Base-by-base conservation (phyloP, 1,139 yeast species). In the Sugiyamaella pinicola region DNA sequence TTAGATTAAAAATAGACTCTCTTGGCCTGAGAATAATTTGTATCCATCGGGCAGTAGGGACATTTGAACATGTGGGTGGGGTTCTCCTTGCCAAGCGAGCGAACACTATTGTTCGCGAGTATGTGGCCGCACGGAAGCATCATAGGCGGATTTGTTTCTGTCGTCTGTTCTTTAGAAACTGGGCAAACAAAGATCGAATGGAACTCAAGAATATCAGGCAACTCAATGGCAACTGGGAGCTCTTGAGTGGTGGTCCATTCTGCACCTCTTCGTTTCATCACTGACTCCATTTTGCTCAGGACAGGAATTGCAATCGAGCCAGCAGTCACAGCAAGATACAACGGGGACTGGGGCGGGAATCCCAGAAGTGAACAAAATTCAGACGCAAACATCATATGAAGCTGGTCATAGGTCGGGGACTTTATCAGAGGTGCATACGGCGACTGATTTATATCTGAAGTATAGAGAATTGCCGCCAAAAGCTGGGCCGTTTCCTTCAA, bases 161-260 rank as follows among this genome's bases (percentile, higher is more conserved):
- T 82, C 0, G 87, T 78, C 64, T 91, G 96, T 61, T 89, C 96
- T 67, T 88, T 87, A 6, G 93, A 80, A 1, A 90, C 91, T 0
- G 97, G 97, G 67, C 97, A 90, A 3, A 89, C 90, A 68, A 89
- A 90, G 2, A 90, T 83, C 0, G 96, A 88, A 69, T 90, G 97
- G 69, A 83, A 87, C 47, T 74, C 74, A 47, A 81, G 67, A 29
- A 69, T 69, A 0, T 69, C 67, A 0, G 88, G 87, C 26, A 83
- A 67, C 28, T 77, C 75, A 37, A 82, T 75, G 56, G 81, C 86
- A 50, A 83, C 80, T 2, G 87, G 87, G 28, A 83, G 65, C 64
- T 83, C 87, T 57, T 78, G 74, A 33, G 70, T 66, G 0, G 82
- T 73, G 0, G 83, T 74, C 85, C 85, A 81, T 55, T 78, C 83